These are phyloP conservation scores for Corymbia maculata DNA, from an alignment of 345 rosid genomes.

Conservation along the genomic window DNA sequence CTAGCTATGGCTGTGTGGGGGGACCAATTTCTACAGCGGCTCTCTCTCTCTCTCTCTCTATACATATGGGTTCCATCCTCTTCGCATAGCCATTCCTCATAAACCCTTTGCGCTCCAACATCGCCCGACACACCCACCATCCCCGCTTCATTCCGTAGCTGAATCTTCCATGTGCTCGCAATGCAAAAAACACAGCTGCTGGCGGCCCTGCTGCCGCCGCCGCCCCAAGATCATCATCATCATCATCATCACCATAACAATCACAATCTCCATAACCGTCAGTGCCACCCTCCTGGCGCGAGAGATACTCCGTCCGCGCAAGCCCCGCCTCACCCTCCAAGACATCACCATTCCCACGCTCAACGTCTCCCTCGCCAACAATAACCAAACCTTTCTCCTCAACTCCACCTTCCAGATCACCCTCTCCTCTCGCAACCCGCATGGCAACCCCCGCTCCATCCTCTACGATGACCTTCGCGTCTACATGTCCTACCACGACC, in stretches of 20 bases:
- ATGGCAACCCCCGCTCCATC: slow-evolving; percentile 13
- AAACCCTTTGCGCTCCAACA: not conserved
- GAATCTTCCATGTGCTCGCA: not conserved
- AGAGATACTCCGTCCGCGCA: slow-evolving; percentile 21
- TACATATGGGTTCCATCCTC: not conserved
- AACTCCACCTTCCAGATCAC: slow-evolving; percentile 24
- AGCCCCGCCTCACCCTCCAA: slow-evolving; percentile 28
- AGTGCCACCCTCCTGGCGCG: slow-evolving; percentile 4
- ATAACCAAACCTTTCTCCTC: slow-evolving; percentile 8
- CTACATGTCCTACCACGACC: slow-evolving; percentile 19
- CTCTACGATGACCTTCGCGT: slow-evolving; percentile 21
- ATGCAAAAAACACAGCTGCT: not conserved
- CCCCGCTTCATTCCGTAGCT: not conserved
- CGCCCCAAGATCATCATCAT: not conserved
- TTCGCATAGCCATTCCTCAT: not conserved
- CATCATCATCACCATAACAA: not conserved
- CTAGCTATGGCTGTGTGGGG: too few relatives aligned
- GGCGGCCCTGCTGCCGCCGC: not conserved
- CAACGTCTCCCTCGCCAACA: slow-evolving; percentile 3
- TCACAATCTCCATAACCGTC: not conserved
- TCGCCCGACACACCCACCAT: not conserved
- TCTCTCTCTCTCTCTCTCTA: not conserved
- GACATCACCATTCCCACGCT: slow-evolving; percentile 29
- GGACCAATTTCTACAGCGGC: too few relatives aligned
- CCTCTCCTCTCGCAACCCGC: slow-evolving; percentile 20